Base-by-base conservation (phyloP, 495 filamentous ascomycete genomes). In the Penicillium arizonense region DNA sequence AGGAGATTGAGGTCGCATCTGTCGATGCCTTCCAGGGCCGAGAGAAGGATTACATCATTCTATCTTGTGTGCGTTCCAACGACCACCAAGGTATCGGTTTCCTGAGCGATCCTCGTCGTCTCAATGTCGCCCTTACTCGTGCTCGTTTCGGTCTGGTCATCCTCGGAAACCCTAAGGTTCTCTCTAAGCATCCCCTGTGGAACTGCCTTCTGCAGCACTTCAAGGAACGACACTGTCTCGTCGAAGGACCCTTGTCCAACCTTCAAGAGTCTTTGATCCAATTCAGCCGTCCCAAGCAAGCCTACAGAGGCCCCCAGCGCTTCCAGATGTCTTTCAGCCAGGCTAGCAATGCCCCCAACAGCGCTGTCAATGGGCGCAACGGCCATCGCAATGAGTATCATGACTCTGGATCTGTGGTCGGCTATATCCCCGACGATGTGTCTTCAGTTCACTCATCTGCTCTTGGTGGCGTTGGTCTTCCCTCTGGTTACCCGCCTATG, bases 11-110 rank as follows among this genome's bases (percentile, higher is more conserved):
- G 67, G 95, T 97, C 47, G 94, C 94, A 13, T 97, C 93, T 1
- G 94, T 99, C 21, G 94, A 97, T 79, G 94, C 94, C 14, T 99
- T 99, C 81, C 94, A 99, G 69, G 94, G 94, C 16, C 88, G 94
- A 72, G 94, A 99, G 74, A 99, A 99, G 75, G 94, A 99, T 61
- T 99, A 96, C 65, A 97, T 99, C 56, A 92, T 99, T 24, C 79
- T 97, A 11, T 99, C 94, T 48, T 99, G 94, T 69, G 94, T 99
- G 42, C 91, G 94, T 64, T 97, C 93, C 57, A 99, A 99, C 60
- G 95, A 97, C 59, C 96, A 99, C 65, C 94, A 99, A 73, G 94
- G 94, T 56, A 97, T 99, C 63, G 94, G 94, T 71, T 99, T 99
- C 80, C 81, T 99, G 76, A 97, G 93, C 55, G 94, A 99, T 60